Base-by-base conservation (phyloP, 208 protist species). In the Tritrichomonas foetus region DNA sequence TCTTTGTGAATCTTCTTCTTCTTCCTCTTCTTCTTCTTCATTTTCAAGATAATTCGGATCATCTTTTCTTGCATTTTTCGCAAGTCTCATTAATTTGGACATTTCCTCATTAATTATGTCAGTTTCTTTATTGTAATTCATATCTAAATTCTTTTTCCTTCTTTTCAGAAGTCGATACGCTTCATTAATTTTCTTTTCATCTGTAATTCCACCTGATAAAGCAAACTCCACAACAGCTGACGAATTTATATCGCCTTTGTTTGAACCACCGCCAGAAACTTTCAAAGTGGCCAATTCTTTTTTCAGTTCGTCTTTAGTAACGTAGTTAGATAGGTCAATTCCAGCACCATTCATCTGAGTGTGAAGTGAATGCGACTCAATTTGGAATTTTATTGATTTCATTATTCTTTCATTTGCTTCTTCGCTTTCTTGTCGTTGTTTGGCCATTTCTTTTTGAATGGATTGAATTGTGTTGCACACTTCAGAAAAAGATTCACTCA, bases 321-420 rank as follows among this genome's bases (percentile, higher is more conserved):
- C 78, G 78, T 89, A 89, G 33, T 89, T n/a, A 36, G 33, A 20
- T 82, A 47, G 14, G 30, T 82, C 74, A 30, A 57, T 14, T 11
- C 13, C 16, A 39, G 14, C 78, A n/a, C 33, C 30, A 36, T 5
- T 27, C 11, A 89, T 44, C 39, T 44, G 44, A 20, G 53, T n/a
- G 11, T 89, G 47, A 16, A 57, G 20, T 39, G 20, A 8, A 39
- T 61, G 25, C 9, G 33, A 27, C 57, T 89, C 47, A 57, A 89
- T 89, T 89, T 89, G 47, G 9, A 89, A n/a, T 33, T 89, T 57
- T 39, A 89, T 57, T 61, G 47, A 39, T 39, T 89, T 13, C 16
- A 89, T 89, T 3, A 53, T 89, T 89, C 47, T 44, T n/a, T 89
- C 78, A n/a, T 89, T 89, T 47, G 33, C n/a, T 50, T 82, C 74